A percentile compares a stretch with the other conserved stretches of the same genome.
Conservation (phyloP, 2,329 filamentous ascomycete species). For the Sarocladium brachiariae region DNA sequence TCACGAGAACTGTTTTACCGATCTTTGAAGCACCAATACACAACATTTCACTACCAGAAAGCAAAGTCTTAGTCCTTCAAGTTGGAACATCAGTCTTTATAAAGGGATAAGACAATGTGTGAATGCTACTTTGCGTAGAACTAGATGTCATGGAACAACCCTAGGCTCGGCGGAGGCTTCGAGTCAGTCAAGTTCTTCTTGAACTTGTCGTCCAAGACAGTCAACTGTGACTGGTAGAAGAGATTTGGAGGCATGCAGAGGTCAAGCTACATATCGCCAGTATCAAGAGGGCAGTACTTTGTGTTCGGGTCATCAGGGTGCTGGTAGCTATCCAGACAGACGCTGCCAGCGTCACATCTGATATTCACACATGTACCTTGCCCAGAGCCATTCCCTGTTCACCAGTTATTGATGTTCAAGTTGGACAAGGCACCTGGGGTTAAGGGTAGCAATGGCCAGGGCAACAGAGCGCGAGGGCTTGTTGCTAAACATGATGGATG, state of each 20-base stretch:
- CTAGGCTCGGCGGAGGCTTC: background rate
- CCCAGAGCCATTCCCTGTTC: slow-evolving; percentile 10
- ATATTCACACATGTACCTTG: slow-evolving; percentile 9
- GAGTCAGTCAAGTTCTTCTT: background rate
- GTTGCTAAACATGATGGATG: background rate
- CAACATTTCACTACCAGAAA: no score
- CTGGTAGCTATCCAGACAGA: slow-evolving; percentile 11
- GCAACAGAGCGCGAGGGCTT: background rate
- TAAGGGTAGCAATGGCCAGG: background rate
- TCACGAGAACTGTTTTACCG: no score
- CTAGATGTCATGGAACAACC: background rate
- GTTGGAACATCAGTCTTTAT: no score
- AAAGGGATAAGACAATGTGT: background rate
- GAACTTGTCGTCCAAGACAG: background rate
- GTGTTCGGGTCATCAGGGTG: slow-evolving; percentile 11
- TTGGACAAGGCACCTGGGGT: background rate
- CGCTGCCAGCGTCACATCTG: slow-evolving; percentile 4
- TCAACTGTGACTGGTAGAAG: background rate
- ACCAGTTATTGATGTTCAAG: slow-evolving; percentile 10
- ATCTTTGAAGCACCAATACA: no score
- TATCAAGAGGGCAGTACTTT: slow-evolving; percentile 10
- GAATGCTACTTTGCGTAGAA: background rate
- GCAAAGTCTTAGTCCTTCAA: no score
- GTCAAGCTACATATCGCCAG: slow-evolving; percentile 11
- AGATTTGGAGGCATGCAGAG: slow-evolving; percentile 8